Evolutionary conservation across 768 basidiomycete species (phyloP), one percentile per base, ranked within the genome.

Genomic region (Gloeostereum incarnatum): DNA sequence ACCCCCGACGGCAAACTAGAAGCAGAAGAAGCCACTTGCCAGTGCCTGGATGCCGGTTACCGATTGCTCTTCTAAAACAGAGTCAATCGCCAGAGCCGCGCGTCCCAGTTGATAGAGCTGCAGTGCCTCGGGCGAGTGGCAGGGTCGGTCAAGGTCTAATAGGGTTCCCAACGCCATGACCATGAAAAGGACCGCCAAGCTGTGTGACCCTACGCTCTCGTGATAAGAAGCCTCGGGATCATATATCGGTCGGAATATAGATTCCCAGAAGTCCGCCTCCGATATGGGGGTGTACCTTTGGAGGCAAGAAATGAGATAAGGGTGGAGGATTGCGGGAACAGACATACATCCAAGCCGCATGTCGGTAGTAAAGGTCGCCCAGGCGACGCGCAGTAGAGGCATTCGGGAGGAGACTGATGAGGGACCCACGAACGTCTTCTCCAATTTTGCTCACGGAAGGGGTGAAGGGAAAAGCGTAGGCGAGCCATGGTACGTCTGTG

Each of bases 261-360:
- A 60, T 32, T 68, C 65, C 34, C 66, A 65, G 45, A 78, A 78
- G 39, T 81, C 78, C 16, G 52, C 47, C 48, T 78, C 71, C 19
- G 69, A 60, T 42, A 82, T 73, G n/a, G 80, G 80, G 10, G 66
- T 70, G 57, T 82, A 81, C 78, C 78, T 81, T n/a, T n/a, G n/a
- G n/a, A n/a, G n/a, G 43, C 13, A 32, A 19, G 21, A 18, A 35
- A 27, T n/a, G 23, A 39, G 40, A 45, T 33, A 34, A 37, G 10
- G 23, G 39, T 35, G 24, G 26, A 23, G 26, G 13, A 13, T 18
- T 29, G 38, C 22, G 35, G 18, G 23, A 31, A 38, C 38, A 47
- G 39, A 65, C 79, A 45, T 52, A 79, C 81, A 81, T 78, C 79
- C 79, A 83, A 34, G 75, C 78, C 36, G 75, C 78, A 53, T 81